Evolutionary conservation across 805 yeast species (phyloP).

Genomic region (Candida sanyiensis): DNA sequence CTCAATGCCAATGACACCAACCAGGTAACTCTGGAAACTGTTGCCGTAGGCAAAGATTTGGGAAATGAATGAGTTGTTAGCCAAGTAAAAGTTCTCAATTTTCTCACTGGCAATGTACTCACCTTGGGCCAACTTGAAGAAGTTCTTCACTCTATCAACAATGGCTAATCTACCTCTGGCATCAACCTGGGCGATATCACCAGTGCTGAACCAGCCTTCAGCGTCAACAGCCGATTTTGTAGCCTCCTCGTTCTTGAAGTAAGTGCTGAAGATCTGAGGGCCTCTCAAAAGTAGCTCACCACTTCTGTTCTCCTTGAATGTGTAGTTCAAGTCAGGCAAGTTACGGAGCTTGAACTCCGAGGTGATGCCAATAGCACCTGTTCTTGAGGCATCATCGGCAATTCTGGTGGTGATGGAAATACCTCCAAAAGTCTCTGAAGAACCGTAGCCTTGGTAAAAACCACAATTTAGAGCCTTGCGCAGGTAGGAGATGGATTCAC

Average conservation of each 20-base stretch:
- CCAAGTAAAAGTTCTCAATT: conserved; percentile 58
- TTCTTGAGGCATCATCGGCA: conserved; percentile 45
- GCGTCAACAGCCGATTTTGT: conserved; percentile 47
- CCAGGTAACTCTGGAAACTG: conserved; percentile 47
- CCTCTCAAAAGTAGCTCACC: conserved; percentile 66
- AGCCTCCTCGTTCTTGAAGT: conserved; percentile 51
- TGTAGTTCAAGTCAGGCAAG: conserved; percentile 57
- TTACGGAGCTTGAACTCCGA: conserved; percentile 57
- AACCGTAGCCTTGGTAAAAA: conserved; percentile 70
- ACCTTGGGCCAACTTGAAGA: conserved; percentile 63
- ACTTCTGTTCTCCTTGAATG: conserved; percentile 36
- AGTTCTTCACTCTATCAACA: conserved; percentile 73
- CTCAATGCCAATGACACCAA: conserved; percentile 60
- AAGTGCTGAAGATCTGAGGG: conserved; percentile 51
- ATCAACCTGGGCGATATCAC: conserved; percentile 56
- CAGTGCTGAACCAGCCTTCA: conserved; percentile 63
- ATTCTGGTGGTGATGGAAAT: conserved; percentile 37
- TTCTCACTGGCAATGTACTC: conserved; percentile 74
- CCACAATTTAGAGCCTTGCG: conserved; percentile 53
- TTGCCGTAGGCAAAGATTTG: conserved; percentile 65
- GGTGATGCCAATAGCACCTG: conserved; percentile 53
- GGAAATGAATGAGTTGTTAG: conserved; percentile 43
- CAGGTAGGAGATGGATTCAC: conserved; percentile 54
- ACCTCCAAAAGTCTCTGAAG: conserved; percentile 71
- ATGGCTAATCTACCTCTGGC: conserved; percentile 49